Base-by-base conservation (phyloP, 2,329 filamentous ascomycete genomes). In the Penicillium capsulatum region DNA sequence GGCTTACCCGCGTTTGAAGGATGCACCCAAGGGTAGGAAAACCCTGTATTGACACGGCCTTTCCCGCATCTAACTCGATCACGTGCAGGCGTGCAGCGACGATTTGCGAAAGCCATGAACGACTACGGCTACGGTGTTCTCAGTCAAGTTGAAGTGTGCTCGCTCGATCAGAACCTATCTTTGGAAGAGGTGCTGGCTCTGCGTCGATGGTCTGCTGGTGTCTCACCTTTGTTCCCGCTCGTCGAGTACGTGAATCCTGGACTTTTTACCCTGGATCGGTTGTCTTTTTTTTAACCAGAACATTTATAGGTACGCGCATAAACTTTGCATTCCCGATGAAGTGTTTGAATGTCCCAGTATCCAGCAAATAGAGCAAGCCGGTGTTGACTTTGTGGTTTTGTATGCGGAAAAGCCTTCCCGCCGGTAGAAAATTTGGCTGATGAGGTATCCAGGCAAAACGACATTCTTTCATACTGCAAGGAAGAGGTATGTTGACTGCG, bases 341-440 rank as follows among this genome's bases (percentile, higher is more conserved):
- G 32, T 34, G 6, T 34, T 34, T 24, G 32, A 34, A 15, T 34
- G 32, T 15, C 17, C 17, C 2, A 34, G 32, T 24, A 34, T 34
- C 19, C 22, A 34, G 24, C 17, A 34, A 15, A 22, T 34, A 10
- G 17, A 34, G n/a, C 32, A 20, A 6, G 32, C 24, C 14, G 32
- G 32, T 13, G 24, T 24, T 14, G 32, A 34, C 5, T 24, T 34
- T 22, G 32, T 34, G 10, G n/a, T 34, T 10, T 26, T 34, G 32
- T 22, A 22, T 22, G 19, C 19, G 9, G 9, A 22, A 5, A 22
- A 22, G 5, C 5, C 5, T 5, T 22, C n/a, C n/a, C n/a, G n/a
- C n/a, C n/a, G n/a, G n/a, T n/a, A n/a, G n/a, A n/a, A n/a, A n/a
- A n/a, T n/a, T n/a, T n/a, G 5, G 19, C 19, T 22, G 19, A 22